These are phyloP conservation scores for Eucalyptus curtisii DNA, from an alignment of 345 rosid genomes.

Conservation along the genomic window DNA sequence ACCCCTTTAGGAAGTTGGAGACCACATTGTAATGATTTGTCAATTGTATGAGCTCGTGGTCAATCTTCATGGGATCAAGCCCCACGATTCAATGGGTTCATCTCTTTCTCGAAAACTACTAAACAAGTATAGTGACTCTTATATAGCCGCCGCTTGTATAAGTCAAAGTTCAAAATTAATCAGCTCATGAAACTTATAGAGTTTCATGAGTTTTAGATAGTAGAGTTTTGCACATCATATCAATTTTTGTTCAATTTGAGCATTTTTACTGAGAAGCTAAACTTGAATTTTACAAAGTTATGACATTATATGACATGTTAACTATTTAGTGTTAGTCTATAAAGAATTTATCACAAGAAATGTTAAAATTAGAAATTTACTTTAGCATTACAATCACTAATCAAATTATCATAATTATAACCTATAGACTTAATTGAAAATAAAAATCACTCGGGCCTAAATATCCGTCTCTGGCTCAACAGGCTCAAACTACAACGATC, in stretches of 20 bases:
- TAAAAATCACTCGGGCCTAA: no score
- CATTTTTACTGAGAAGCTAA: not conserved
- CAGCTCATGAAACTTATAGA: not conserved
- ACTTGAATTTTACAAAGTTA: no score
- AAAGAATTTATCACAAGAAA: no score
- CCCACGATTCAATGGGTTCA: not conserved
- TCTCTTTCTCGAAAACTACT: not conserved
- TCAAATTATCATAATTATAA: no score
- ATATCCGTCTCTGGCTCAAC: no score
- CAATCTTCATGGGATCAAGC: not conserved
- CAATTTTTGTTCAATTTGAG: not conserved
- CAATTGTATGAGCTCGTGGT: not conserved
- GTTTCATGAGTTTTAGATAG: not conserved
- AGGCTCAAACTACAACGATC: no score
- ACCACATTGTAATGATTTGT: not conserved
- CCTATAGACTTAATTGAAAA: no score
- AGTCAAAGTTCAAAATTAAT: not conserved
- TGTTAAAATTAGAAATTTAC: no score
- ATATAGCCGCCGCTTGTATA: not conserved
- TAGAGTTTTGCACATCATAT: not conserved
- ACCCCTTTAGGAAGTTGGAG: not conserved
- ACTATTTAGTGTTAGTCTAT: no score
- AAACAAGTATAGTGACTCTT: not conserved
- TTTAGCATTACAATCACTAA: no score
- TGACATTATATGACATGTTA: no score